phyloP scores from a whole-genome alignment of 192 early-diverging fungal genomes.

The Backusella morwellensis region DNA sequence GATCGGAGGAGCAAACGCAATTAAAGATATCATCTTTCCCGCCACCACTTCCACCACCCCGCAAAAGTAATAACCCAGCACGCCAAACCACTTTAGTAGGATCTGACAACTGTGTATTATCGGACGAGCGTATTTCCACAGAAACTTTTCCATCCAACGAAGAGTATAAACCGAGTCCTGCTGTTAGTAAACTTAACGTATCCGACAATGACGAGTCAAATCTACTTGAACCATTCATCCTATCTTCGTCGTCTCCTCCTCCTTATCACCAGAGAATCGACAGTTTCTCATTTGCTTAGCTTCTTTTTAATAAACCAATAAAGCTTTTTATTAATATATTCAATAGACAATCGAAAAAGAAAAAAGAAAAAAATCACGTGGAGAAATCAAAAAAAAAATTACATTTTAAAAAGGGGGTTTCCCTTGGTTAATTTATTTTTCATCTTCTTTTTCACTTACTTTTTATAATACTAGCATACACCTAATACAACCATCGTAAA shows the following conservation, averaged over 20 bases:
- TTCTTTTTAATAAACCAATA: slow-evolving; percentile 1
- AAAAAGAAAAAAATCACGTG: neutral
- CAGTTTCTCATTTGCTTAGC: neutral
- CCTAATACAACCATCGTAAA: neutral
- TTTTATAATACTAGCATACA: neutral
- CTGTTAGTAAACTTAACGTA: neutral
- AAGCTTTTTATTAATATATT: neutral
- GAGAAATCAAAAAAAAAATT: neutral
- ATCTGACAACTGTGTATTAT: neutral
- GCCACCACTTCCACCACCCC: neutral
- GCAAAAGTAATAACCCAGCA: neutral
- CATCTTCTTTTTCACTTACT: neutral
- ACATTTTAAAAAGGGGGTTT: neutral
- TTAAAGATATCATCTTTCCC: neutral
- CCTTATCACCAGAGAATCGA: neutral
- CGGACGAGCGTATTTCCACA: neutral
- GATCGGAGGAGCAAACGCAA: neutral
- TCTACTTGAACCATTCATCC: neutral
- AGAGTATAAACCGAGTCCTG: neutral
- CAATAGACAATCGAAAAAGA: neutral
- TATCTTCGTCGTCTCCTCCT: neutral
- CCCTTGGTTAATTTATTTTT: neutral
- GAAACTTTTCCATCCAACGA: neutral
- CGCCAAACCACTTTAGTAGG: neutral
- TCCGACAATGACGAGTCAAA: neutral